These are phyloP conservation scores for Flammula alnicola DNA, from an alignment of 1,284 basidiomycete genomes.

Conservation along the genomic window DNA sequence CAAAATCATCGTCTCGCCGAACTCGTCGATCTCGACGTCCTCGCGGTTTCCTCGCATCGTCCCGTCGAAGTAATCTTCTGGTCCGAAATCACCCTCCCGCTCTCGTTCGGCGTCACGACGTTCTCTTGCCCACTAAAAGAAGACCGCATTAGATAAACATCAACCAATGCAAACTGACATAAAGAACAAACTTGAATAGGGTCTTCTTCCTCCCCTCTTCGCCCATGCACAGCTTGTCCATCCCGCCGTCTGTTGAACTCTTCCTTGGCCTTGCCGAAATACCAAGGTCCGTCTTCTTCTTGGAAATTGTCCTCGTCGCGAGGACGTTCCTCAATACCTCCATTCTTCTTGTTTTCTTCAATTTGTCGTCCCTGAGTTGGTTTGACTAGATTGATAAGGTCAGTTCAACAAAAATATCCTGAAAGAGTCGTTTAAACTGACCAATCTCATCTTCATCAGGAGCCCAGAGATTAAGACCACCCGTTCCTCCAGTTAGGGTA, in stretches of 20 bases:
- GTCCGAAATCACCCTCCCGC: constrained; percentile 72
- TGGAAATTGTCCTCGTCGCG: constrained; percentile 33
- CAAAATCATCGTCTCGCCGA: constrained; percentile 74
- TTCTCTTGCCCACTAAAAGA: constrained; percentile 72
- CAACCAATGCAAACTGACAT: not conserved
- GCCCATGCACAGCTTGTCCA: constrained; percentile 39
- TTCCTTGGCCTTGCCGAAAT: constrained; percentile 77
- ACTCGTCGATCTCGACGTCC: constrained; percentile 64
- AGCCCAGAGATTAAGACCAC: constrained; percentile 69
- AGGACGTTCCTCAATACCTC: constrained; percentile 25
- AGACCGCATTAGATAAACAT: constrained; percentile 8
- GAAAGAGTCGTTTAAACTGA: constrained; percentile 26
- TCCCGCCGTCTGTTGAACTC: constrained; percentile 64
- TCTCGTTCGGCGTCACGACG: constrained; percentile 73
- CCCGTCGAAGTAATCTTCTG: constrained; percentile 81
- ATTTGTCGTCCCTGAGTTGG: constrained; percentile 36
- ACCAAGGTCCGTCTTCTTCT: constrained; percentile 70
- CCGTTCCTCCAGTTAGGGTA: constrained; percentile 69
- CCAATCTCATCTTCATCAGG: constrained; percentile 54
- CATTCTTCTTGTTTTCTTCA: constrained; percentile 35
- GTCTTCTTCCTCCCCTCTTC: constrained; percentile 62
- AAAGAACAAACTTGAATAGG: constrained; percentile 59
- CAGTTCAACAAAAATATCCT: constrained; percentile 2
- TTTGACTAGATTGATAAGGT: constrained; percentile 17
- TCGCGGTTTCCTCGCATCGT: constrained; percentile 63